Evolutionary conservation across 1,284 basidiomycete species (phyloP).

Genomic region (Papiliotrema nemorosa): DNA sequence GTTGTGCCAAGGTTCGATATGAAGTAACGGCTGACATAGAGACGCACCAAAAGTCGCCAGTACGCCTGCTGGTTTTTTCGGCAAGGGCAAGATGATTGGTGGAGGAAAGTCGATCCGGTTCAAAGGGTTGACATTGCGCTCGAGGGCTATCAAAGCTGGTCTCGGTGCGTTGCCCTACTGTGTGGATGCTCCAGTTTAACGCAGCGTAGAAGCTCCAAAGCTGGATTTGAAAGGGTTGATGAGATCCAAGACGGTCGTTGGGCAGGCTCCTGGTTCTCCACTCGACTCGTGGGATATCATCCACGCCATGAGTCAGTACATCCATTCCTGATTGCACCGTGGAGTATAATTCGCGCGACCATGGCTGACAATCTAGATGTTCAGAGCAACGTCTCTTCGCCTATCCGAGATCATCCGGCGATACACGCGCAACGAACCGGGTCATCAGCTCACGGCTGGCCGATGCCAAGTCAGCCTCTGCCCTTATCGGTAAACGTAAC

Average conservation of each 20-base stretch:
- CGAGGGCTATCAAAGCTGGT: slow-evolving; percentile 10
- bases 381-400: slow-evolving; percentile 17
- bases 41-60: slow-evolving; percentile 11
- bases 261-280: slow-evolving; percentile 9
- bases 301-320: slow-evolving; percentile 15
- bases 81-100: slow-evolving; percentile 3
- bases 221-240: slow-evolving; percentile 8
- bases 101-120: slow-evolving; percentile 15
- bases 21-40: not conserved
- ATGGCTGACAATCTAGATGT: slow-evolving; percentile 5
- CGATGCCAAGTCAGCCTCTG: slow-evolving; percentile 12
- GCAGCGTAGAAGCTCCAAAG: slow-evolving; percentile 14
- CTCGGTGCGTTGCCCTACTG: slow-evolving; percentile 6
- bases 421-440: slow-evolving; percentile 20
- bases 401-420: slow-evolving; percentile 18
- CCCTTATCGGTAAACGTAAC: slow-evolving; percentile 13
- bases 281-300: slow-evolving; percentile 22
- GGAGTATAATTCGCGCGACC: not conserved
- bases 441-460: slow-evolving; percentile 5
- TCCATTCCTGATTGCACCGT: not conserved
- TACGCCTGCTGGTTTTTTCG: slow-evolving; percentile 6
- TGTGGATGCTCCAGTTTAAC: too few relatives aligned
- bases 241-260: slow-evolving; percentile 11
- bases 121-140: slow-evolving; percentile 20
- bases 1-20: too few relatives aligned